Evolutionary conservation across 192 early-diverging fungal species (phyloP), one percentile per base, ranked within the genome.

Genomic region (Coemansia sp.): DNA sequence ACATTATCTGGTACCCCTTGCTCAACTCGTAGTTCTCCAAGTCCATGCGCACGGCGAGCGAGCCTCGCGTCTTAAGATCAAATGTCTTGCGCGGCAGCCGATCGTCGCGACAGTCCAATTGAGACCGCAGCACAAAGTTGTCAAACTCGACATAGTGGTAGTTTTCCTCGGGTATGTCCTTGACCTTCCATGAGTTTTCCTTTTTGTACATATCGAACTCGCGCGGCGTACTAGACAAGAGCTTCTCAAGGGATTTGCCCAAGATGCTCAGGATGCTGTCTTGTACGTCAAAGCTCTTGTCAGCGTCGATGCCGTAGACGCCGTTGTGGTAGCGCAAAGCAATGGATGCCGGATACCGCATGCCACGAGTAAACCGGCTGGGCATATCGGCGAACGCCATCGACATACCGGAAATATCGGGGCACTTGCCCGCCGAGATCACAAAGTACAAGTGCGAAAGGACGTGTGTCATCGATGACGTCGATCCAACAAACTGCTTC

Each of bases 31-130:
- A 93, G 71, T 93, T 91, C 11, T 85, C 74, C 34, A 90, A 68
- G 69, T 95, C 91, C 84, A 96, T 88, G 35, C 96, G 88, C 35
- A 96, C 83, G 0, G 91, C 87, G 31, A 95, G 81, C 16, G 89
- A 87, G 0, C 94, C 95, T 17, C 96, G 87, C 1, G 94, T 95
- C 67, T 98, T 98, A 3, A 98, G 75, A 81, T 98, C 96, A 85
- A 98, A 98, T 3, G 91, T 91, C 29, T 85, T 86, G 21, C 87
- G 86, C 16, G 92, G 92, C 19, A 98, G 79, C 29, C 88, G 74
- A 29, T 87, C 74, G 70, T 96, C 87, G 42, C 87, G 76, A 64
- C 94, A 95, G 79, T 98, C 96, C 39, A 98, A 73, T 76, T 98
- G 96, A 24, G 94, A 91, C 42, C 96, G 89, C 56, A 98, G 78